These are phyloP conservation scores for Rhizopogon vulgaris DNA, from an alignment of 768 basidiomycete species.

Conservation along the genomic window DNA sequence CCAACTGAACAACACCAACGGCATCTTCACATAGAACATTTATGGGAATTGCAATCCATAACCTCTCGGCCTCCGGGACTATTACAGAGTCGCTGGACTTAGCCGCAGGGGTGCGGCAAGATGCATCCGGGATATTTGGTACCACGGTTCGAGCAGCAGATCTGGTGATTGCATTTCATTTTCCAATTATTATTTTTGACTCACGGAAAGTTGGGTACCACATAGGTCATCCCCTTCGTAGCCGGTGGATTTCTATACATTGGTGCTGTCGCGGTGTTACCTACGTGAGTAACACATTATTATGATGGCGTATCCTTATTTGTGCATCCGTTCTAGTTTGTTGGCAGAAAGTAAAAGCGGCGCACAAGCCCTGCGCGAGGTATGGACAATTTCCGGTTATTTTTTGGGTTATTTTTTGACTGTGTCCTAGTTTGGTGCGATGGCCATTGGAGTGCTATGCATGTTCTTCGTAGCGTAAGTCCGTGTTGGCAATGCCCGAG, in stretches of 20 bases:
- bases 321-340: constrained; percentile 41
- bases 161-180: constrained; percentile 44
- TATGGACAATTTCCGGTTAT: constrained; percentile 16
- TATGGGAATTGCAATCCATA: constrained; percentile 83
- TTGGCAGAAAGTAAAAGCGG: constrained; percentile 84
- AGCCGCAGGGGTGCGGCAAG: constrained; percentile 71
- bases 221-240: constrained; percentile 81
- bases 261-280: constrained; percentile 86
- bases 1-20: constrained; percentile 2
- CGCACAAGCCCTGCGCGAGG: constrained; percentile 88
- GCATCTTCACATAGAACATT: constrained; percentile 50
- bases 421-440: constrained; percentile 72
- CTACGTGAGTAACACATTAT: constrained; percentile 55
- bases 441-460: constrained; percentile 85
- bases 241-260: constrained; percentile 93
- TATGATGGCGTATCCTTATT: constrained; percentile 2
- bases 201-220: constrained; percentile 8
- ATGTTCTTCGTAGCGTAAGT: constrained; percentile 92
- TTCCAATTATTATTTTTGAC: constrained; percentile 5
- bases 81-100: constrained; percentile 47
- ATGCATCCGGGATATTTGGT: constrained; percentile 72
- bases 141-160: constrained; percentile 77
- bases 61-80: constrained; percentile 50
- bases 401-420: constrained; percentile 10
- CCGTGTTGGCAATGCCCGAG: constrained; percentile 6